Evolutionary conservation across 2,329 filamentous ascomycete genomes (phyloP).

Genomic region (Daldinia sp.): DNA sequence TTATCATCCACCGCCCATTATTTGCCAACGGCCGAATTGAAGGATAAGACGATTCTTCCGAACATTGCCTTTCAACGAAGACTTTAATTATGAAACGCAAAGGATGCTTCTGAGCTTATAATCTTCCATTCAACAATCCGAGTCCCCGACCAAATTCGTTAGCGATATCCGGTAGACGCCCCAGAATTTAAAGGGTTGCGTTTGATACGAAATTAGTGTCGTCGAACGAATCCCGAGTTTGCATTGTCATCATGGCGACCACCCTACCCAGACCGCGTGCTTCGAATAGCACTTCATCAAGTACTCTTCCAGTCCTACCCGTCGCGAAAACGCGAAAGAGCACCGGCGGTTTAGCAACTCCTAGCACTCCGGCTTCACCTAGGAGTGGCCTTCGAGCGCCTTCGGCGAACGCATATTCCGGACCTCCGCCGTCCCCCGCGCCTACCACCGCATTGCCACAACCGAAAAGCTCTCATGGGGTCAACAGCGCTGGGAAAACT

Average conservation of each 20-base stretch:
- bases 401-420: slow-evolving; percentile 59
- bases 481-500: slow-evolving; percentile 70
- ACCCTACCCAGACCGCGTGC: slow-evolving; percentile 73
- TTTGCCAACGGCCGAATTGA: slow-evolving; percentile 1
- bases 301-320: slow-evolving; percentile 77
- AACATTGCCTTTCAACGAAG: slow-evolving; percentile 2
- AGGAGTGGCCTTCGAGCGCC: slow-evolving; percentile 68
- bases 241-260: slow-evolving; percentile 59
- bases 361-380: slow-evolving; percentile 56
- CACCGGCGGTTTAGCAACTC: slow-evolving; percentile 58
- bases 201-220: slow-evolving; percentile 11
- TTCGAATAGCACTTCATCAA: slow-evolving; percentile 74
- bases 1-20: slow-evolving; percentile 6
- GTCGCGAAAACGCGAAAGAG: slow-evolving; percentile 76
- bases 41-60: slow-evolving; percentile 5
- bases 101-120: slow-evolving; percentile 26
- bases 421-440: slow-evolving; percentile 60
- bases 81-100: slow-evolving; percentile 33
- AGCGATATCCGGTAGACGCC: slow-evolving; percentile 13
- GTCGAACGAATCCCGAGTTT: slow-evolving; percentile 16
- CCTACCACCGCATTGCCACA: slow-evolving; percentile 64
- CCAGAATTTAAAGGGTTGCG: slow-evolving; percentile 12
- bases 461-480: slow-evolving; percentile 61
- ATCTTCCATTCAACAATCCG: slow-evolving; percentile 14
- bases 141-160: slow-evolving; percentile 15